These are phyloP conservation scores for Starmera caribaea DNA, from an alignment of 805 yeast genomes.

Conservation along the genomic window DNA sequence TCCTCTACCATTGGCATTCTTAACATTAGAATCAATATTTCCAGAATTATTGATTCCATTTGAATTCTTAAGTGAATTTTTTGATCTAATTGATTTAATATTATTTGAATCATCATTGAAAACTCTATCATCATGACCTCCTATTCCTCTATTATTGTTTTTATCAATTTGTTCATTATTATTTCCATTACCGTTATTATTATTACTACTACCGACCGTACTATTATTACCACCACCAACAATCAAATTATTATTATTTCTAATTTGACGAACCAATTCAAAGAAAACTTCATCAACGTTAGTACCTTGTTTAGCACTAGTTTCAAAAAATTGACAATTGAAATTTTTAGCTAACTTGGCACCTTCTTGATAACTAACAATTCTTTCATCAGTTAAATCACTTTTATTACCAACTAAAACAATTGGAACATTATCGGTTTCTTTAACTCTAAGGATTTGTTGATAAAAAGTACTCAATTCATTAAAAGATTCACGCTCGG, in stretches of 20 bases:
- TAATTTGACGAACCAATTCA: conserved; percentile 53
- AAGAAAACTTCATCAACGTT: conserved; percentile 84
- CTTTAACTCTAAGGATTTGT: conserved; percentile 73
- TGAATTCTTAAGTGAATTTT: background rate
- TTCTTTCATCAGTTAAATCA: conserved; percentile 69
- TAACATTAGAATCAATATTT: background rate
- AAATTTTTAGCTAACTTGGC: conserved; percentile 50
- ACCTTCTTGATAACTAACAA: conserved; percentile 63
- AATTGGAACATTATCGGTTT: conserved; percentile 65
- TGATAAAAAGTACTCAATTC: conserved; percentile 75
- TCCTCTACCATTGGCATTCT: background rate
- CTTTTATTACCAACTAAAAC: conserved; percentile 72
- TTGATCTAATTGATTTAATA: too few species aligned
- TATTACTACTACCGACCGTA: background rate
- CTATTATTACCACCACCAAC: background rate
- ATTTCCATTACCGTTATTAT: background rate
- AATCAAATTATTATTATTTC: conserved; percentile 10
- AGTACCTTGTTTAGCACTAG: conserved; percentile 84
- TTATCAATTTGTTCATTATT: too few species aligned
- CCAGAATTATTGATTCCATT: background rate
- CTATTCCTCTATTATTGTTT: too few species aligned
- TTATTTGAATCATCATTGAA: too few species aligned
- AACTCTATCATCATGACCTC: too few species aligned
- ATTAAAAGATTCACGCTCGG: conserved; percentile 76
- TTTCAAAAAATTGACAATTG: conserved; percentile 74